Evolutionary conservation across 805 yeast genomes (phyloP).

Genomic region (Candida rishiriensis): DNA sequence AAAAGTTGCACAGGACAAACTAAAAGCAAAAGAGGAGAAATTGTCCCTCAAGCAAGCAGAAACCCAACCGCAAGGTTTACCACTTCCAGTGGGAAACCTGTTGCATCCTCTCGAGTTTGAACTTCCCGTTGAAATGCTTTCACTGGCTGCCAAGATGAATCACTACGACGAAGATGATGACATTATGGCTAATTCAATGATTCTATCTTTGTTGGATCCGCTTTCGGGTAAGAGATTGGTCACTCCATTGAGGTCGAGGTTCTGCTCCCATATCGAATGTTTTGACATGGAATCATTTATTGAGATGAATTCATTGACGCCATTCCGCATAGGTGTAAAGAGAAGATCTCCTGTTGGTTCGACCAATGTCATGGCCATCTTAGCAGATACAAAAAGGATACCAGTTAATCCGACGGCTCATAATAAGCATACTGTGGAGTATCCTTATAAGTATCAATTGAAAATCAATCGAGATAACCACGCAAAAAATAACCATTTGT

Average conservation of each 20-base stretch:
- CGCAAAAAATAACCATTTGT: conserved; percentile 23
- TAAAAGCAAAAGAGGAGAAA: too few species aligned
- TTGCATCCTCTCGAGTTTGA: too few species aligned
- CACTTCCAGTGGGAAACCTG: too few species aligned
- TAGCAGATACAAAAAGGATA: conserved; percentile 24
- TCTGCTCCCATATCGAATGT: conserved; percentile 33
- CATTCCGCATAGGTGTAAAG: conserved; percentile 24
- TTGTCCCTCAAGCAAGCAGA: too few species aligned
- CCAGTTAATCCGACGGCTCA: conserved; percentile 18
- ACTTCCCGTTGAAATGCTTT: too few species aligned
- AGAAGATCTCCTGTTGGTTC: conserved; percentile 14
- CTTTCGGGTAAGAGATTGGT: conserved; percentile 25
- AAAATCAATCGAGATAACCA: conserved; percentile 15
- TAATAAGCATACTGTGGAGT: conserved; percentile 19
- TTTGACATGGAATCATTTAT: conserved; percentile 30
- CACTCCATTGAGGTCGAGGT: conserved; percentile 29
- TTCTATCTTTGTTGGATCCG: conserved; percentile 31
- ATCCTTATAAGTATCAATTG: conserved; percentile 18
- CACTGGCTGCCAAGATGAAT: too few species aligned
- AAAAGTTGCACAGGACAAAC: too few species aligned
- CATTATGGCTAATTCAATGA: conserved; percentile 23
- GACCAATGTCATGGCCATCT: conserved; percentile 17
- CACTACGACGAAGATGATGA: conserved; percentile 25
- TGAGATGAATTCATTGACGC: conserved; percentile 24
- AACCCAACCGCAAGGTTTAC: too few species aligned